Evolutionary conservation across 2,329 filamentous ascomycete species (phyloP).

Genomic region (Aureobasidium namibiae): DNA sequence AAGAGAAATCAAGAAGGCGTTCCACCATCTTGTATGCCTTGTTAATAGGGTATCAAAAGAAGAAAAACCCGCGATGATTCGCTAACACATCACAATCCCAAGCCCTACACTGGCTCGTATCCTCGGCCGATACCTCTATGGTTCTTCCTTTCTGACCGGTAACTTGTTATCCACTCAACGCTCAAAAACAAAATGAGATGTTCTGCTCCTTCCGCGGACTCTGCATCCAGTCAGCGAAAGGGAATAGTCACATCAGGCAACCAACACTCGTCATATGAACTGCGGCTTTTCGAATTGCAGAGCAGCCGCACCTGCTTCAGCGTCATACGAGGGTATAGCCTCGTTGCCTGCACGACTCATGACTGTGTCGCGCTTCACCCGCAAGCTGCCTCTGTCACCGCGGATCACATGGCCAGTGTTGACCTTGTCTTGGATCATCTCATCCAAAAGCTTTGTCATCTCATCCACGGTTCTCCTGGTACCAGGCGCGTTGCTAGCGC

Average conservation of each 20-base stretch:
- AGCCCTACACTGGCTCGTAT: neutral
- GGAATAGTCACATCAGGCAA: neutral
- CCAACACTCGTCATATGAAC: neutral
- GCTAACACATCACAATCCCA: neutral
- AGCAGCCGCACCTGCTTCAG: neutral
- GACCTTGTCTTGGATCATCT: conserved; percentile 89
- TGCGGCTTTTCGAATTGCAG: neutral
- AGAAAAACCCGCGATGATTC: neutral
- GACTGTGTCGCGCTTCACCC: conserved; percentile 29
- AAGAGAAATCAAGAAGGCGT: neutral
- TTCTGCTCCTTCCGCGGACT: neutral
- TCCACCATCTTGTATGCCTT: neutral
- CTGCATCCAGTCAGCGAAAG: neutral
- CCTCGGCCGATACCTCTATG: neutral
- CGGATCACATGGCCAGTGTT: conserved; percentile 65
- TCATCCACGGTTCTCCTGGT: conserved; percentile 66
- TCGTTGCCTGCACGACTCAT: conserved; percentile 16
- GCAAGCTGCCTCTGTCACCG: conserved; percentile 55
- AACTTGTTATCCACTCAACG: neutral
- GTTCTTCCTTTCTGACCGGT: neutral
- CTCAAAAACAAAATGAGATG: neutral
- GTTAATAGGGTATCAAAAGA: conserved; percentile 8
- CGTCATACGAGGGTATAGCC: neutral
- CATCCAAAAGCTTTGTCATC: conserved; percentile 86
- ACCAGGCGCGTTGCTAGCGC: neutral